Evolutionary conservation across 495 filamentous ascomycete species (phyloP).

Genomic region (Entonaema liquescens): DNA sequence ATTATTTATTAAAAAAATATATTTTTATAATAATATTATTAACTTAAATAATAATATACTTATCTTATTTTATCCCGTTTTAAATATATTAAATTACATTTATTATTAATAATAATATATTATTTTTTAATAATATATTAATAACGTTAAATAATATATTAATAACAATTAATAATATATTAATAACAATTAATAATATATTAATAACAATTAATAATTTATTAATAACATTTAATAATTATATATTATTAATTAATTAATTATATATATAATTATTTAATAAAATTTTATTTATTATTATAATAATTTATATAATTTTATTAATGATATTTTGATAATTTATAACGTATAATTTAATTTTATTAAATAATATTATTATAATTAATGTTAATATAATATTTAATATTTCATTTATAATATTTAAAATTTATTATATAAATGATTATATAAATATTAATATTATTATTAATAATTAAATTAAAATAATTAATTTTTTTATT

Average conservation of each 20-base stretch:
- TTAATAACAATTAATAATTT: too few relatives aligned
- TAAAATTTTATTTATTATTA: not conserved
- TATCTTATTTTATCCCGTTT: too few relatives aligned
- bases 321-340: not conserved
- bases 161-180: too few relatives aligned
- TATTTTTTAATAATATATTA: too few relatives aligned
- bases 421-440: not conserved
- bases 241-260: too few relatives aligned
- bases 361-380: not conserved
- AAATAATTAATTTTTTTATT: not conserved
- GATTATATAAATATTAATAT: not conserved
- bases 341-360: not conserved
- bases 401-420: not conserved
- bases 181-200: too few relatives aligned
- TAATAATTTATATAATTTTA: not conserved
- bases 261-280: too few relatives aligned
- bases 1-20: not conserved
- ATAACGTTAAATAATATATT: not conserved
- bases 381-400: not conserved
- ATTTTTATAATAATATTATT: too few relatives aligned
- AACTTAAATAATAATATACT: too few relatives aligned
- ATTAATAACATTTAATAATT: too few relatives aligned
- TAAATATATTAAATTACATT: too few relatives aligned
- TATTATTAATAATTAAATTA: slow-evolving; percentile 8
- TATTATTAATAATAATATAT: too few relatives aligned